Percentiles rank a stretch among this genome's conserved stretches.
Evolutionary conservation across 306 rosid genomes (phyloP).

Genomic region (Lablab purpureus): DNA sequence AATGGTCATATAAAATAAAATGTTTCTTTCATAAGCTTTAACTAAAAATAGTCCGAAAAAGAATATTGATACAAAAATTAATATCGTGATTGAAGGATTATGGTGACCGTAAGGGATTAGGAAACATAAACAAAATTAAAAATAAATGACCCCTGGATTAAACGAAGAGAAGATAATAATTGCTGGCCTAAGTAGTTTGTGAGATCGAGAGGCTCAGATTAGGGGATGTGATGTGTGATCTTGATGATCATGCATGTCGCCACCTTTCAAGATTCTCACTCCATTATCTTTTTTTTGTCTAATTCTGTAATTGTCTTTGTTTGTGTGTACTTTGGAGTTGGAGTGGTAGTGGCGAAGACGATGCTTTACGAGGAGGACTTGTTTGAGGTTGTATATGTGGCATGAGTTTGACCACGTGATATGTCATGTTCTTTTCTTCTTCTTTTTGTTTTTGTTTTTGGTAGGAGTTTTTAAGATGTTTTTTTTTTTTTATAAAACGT

Average conservation of each 20-base stretch:
- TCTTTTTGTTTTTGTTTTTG: background rate
- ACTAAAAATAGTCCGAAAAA: too few relatives aligned
- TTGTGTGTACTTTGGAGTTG: background rate
- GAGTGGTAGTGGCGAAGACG: background rate
- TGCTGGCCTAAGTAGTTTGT: background rate
- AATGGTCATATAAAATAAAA: too few relatives aligned
- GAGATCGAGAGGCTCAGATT: background rate
- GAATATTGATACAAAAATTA: background rate
- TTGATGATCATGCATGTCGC: background rate
- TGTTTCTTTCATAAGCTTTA: too few relatives aligned
- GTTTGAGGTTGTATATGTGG: background rate
- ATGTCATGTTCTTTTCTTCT: background rate
- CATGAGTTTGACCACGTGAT: background rate
- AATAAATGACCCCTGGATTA: background rate
- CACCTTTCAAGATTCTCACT: background rate
- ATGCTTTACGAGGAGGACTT: background rate
- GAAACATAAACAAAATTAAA: background rate
- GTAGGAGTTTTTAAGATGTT: background rate
- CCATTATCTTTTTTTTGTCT: background rate
- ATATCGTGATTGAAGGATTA: background rate
- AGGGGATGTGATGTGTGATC: slow-evolving; percentile 10
- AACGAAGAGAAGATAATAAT: background rate
- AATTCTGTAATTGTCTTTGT: background rate
- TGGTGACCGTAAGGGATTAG: background rate
- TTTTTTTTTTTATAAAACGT: background rate